A percentile compares a stretch with the other conserved stretches of the same genome.
phyloP scores from a whole-genome alignment of 345 rosid genomes.

The Euclidium syriacum region DNA sequence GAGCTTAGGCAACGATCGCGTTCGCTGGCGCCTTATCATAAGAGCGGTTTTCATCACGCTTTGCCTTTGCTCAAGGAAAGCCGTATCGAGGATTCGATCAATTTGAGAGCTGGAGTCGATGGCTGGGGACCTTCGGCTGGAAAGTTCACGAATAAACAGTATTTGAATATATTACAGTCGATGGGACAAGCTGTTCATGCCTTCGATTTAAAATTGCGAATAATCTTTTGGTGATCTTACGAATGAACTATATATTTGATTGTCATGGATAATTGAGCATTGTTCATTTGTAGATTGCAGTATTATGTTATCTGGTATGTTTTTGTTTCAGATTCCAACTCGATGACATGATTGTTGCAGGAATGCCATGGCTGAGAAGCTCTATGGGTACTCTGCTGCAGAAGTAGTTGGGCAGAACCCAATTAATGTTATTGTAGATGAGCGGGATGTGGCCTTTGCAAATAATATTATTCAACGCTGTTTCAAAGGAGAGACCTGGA shows the following conservation, averaged over 20 bases:
- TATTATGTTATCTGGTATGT: not conserved
- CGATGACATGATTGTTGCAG: conserved; percentile 32
- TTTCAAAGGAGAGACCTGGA: conserved; percentile 59
- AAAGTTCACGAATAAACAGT: too few relatives aligned
- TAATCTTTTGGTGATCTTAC: conserved; percentile 76
- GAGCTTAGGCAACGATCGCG: conserved; percentile 51
- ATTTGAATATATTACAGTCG: too few relatives aligned
- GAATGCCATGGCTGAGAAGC: conserved; percentile 71
- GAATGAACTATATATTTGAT: too few relatives aligned
- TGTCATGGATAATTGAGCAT: conserved; percentile 4
- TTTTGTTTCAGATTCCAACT: not conserved
- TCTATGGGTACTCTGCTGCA: conserved; percentile 56
- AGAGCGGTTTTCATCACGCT: too few relatives aligned
- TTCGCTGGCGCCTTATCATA: conserved; percentile 59
- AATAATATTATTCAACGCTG: conserved; percentile 36
- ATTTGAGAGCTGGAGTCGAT: too few relatives aligned
- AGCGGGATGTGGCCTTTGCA: conserved; percentile 42
- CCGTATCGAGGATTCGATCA: too few relatives aligned
- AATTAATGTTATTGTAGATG: conserved; percentile 50
- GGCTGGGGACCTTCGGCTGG: too few relatives aligned
- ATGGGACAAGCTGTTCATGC: conserved; percentile 75
- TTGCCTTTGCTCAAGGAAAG: too few relatives aligned
- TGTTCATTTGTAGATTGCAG: not conserved
- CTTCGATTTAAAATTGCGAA: conserved; percentile 39
- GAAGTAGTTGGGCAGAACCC: conserved; percentile 62